These are phyloP conservation scores for Atkinsonella hypoxylon DNA, from an alignment of 2,329 filamentous ascomycete species.

Conservation along the genomic window DNA sequence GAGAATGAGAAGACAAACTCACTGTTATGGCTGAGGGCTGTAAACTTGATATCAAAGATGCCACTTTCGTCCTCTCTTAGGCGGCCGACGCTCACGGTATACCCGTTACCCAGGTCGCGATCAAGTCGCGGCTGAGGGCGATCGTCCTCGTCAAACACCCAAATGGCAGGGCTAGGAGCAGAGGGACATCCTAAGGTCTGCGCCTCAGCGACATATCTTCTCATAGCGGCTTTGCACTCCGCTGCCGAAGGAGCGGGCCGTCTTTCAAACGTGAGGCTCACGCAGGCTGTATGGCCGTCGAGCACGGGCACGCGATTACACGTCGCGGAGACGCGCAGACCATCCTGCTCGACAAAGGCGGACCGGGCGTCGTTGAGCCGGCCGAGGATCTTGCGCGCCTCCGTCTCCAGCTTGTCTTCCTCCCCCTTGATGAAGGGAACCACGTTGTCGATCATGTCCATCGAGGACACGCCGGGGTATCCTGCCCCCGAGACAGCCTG, in stretches of 20 bases:
- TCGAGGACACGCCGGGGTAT: slow-evolving; percentile 78
- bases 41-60: slow-evolving; percentile 92
- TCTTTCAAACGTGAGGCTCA: slow-evolving; percentile 71
- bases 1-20: slow-evolving; percentile 18
- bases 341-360: slow-evolving; percentile 62
- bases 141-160: slow-evolving; percentile 81
- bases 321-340: slow-evolving; percentile 68
- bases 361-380: slow-evolving; percentile 57
- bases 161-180: slow-evolving; percentile 69
- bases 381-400: slow-evolving; percentile 91
- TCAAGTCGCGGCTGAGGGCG: slow-evolving; percentile 86
- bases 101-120: slow-evolving; percentile 72
- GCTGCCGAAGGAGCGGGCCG: slow-evolving; percentile 63
- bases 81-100: slow-evolving; percentile 82
- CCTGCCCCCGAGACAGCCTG: slow-evolving; percentile 91
- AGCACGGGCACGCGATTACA: slow-evolving; percentile 94
- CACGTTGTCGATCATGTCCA: slow-evolving; percentile 95
- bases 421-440: slow-evolving; percentile 89
- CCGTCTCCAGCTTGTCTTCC: slow-evolving; percentile 91
- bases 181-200: slow-evolving; percentile 77
- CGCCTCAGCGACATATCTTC: slow-evolving; percentile 71
- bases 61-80: slow-evolving; percentile 76
- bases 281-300: slow-evolving; percentile 91
- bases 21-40: slow-evolving; percentile 75
- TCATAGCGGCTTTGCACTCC: slow-evolving; percentile 66